These are phyloP conservation scores for Podila minutissima DNA, from an alignment of 192 early-diverging fungal species.

Conservation along the genomic window DNA sequence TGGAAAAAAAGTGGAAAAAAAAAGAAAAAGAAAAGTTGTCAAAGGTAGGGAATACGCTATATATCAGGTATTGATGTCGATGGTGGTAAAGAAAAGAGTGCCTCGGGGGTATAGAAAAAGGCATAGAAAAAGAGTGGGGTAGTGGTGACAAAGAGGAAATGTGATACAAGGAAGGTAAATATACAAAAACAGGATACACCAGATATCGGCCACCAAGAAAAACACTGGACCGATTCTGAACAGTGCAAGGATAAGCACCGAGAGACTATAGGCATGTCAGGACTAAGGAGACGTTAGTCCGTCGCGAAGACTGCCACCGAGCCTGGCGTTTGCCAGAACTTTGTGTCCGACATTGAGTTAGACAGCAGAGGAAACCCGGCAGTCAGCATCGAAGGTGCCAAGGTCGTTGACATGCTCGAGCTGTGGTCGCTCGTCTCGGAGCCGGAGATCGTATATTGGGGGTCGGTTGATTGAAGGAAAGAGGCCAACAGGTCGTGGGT, in stretches of 20 bases:
- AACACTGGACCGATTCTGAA: background rate
- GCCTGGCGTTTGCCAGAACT: conserved; percentile 26
- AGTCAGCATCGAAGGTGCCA: background rate
- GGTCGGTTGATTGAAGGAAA: conserved; percentile 26
- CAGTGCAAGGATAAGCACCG: conserved; percentile 4
- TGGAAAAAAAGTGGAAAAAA: background rate
- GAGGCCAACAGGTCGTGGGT: conserved; percentile 23
- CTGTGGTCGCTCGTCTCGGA: conserved; percentile 17
- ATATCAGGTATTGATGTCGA: background rate
- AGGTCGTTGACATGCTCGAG: conserved; percentile 1
- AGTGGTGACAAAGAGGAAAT: background rate
- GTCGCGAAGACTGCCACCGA: conserved; percentile 33
- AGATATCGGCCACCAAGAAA: background rate
- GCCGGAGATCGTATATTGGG: conserved; percentile 20
- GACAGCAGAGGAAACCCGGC: background rate
- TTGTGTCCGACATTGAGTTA: conserved; percentile 16
- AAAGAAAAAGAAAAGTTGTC: conserved; percentile 7
- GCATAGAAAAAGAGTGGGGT: background rate
- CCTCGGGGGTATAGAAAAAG: conserved; percentile 9
- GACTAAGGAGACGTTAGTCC: conserved; percentile 17
- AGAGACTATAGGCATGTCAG: background rate
- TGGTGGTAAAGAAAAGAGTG: conserved; percentile 3
- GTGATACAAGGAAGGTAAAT: conserved; percentile 11
- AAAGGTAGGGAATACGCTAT: conserved; percentile 15
- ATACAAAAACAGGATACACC: conserved; percentile 7